Percentiles rank a stretch among this genome's conserved stretches.
These are phyloP conservation scores for Phytopythium mirpurense DNA, from an alignment of 352 stramenopile species.

Conservation along the genomic window DNA sequence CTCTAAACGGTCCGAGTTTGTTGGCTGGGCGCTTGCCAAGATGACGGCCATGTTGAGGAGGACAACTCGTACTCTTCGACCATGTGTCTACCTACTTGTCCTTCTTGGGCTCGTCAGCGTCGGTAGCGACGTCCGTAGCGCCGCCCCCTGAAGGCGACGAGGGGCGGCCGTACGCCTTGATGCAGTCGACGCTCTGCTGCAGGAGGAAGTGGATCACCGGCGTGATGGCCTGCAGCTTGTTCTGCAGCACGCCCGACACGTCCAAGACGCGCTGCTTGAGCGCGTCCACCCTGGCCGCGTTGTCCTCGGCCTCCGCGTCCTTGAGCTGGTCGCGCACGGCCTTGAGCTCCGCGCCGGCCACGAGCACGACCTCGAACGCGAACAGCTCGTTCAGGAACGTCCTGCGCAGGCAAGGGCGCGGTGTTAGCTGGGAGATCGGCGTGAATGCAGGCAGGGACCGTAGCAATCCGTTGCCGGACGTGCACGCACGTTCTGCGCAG, in stretches of 20 bases:
- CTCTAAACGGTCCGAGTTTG: not conserved
- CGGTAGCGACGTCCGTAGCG: not conserved
- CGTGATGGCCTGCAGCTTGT: constrained; percentile 50
- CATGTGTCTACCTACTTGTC: constrained; percentile 23
- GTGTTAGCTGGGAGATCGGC: no score
- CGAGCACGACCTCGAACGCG: constrained; percentile 57
- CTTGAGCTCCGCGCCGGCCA: constrained; percentile 57
- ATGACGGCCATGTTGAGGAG: no score
- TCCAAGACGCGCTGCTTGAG: constrained; percentile 50
- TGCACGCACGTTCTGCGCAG: constrained; percentile 1
- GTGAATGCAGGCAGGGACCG: no score
- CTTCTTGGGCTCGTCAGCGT: constrained; percentile 31
- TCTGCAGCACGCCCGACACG: constrained; percentile 46
- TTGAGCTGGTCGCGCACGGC: constrained; percentile 47
- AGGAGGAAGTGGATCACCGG: constrained; percentile 54
- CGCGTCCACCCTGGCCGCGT: constrained; percentile 38
- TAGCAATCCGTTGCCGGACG: no score
- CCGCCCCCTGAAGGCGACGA: no score
- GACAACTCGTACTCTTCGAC: no score
- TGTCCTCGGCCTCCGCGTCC: constrained; percentile 30
- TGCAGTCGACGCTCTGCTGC: constrained; percentile 44
- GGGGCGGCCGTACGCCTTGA: constrained; percentile 17
- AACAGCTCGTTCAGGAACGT: constrained; percentile 63
- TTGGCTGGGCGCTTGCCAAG: not conserved
- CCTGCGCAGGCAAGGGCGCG: constrained; percentile 10